These are phyloP conservation scores for Stentor roeselii DNA, from an alignment of 73 alveolate species.

Conservation along the genomic window DNA sequence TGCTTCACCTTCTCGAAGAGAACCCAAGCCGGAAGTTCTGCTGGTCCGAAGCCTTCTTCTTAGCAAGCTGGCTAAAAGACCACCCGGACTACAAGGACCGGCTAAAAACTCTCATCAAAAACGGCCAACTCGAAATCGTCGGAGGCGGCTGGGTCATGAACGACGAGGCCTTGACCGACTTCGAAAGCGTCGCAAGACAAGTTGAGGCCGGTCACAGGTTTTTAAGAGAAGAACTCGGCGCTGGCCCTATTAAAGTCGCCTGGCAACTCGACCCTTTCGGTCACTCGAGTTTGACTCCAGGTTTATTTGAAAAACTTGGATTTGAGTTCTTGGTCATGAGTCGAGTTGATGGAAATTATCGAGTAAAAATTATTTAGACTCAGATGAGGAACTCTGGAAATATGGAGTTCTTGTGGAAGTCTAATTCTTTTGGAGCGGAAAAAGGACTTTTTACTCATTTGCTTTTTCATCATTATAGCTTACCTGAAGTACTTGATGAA, in stretches of 20 bases:
- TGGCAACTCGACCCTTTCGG: constrained; percentile 24
- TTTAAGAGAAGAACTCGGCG: background rate
- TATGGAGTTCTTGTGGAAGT: background rate
- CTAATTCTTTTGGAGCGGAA: background rate
- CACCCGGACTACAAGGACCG: background rate
- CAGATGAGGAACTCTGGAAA: background rate
- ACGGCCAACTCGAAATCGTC: constrained; percentile 63
- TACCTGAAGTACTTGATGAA: background rate
- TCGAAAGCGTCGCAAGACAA: constrained; percentile 38
- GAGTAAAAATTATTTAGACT: background rate
- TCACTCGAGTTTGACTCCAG: constrained; percentile 9
- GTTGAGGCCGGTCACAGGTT: background rate
- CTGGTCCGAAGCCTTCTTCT: constrained; percentile 6
- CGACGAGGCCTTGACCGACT: constrained; percentile 90
- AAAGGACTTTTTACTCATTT: constrained; percentile 7
- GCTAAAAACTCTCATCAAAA: background rate
- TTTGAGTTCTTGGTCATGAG: constrained; percentile 12
- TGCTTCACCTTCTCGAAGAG: background rate
- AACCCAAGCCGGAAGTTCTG: background rate
- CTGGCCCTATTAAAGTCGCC: background rate
- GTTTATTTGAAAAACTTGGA: background rate
- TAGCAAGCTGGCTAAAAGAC: background rate
- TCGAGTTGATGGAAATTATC: background rate
- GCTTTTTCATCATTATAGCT: background rate
- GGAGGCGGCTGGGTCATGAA: constrained; percentile 93